Conservation (phyloP, 2,329 filamentous ascomycete genomes). For the Cordyceps militaris region DNA sequence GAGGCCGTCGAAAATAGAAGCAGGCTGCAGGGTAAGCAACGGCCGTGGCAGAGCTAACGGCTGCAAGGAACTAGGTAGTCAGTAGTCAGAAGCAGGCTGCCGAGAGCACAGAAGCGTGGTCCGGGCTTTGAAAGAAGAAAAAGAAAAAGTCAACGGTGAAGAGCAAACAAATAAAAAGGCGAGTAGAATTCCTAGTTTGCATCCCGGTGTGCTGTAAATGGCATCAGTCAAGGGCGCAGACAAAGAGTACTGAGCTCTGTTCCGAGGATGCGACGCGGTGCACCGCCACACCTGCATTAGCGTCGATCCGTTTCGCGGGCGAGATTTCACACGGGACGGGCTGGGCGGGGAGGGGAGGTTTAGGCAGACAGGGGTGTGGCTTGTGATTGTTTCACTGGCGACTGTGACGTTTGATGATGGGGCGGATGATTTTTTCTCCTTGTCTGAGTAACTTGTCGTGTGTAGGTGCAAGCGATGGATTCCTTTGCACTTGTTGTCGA, state of each 20-base stretch:
- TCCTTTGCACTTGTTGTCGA: too few species aligned
- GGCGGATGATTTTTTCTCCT: neutral
- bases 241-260: neutral
- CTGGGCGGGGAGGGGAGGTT: neutral
- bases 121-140: too few species aligned
- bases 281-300: constrained; percentile 34
- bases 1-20: neutral
- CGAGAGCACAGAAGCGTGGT: neutral
- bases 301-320: constrained; percentile 26
- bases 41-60: too few species aligned
- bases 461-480: neutral
- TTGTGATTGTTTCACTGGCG: neutral
- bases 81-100: too few species aligned
- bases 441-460: neutral
- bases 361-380: neutral
- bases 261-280: constrained; percentile 17
- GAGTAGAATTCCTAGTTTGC: neutral
- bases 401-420: neutral
- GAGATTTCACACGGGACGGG: constrained; percentile 10
- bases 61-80: too few species aligned
- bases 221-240: neutral
- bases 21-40: neutral
- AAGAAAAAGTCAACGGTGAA: too few species aligned
- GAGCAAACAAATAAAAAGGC: too few species aligned
- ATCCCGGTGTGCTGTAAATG: neutral